Evolutionary conservation across 495 filamentous ascomycete species (phyloP).

Genomic region (Endocarpon pusillum): DNA sequence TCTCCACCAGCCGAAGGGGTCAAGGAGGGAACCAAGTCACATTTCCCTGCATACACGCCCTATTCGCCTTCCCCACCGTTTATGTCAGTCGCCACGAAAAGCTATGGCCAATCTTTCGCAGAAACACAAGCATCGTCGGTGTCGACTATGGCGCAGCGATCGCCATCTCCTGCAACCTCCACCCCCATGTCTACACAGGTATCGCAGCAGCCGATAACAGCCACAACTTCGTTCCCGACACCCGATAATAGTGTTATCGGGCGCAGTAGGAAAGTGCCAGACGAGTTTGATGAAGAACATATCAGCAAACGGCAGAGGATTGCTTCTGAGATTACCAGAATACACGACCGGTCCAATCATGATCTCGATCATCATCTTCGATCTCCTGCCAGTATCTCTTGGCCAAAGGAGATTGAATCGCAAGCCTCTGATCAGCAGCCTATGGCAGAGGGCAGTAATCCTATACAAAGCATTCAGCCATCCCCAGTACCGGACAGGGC

Average conservation of each 20-base stretch:
- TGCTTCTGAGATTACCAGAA: slow-evolving; percentile 10
- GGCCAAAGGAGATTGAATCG: slow-evolving; percentile 1
- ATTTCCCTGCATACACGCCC: slow-evolving; percentile 22
- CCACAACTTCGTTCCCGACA: slow-evolving; percentile 28
- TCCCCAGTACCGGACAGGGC: slow-evolving; percentile 7
- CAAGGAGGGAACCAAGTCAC: slow-evolving; percentile 20
- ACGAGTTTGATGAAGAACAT: slow-evolving; percentile 21
- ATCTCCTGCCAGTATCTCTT: slow-evolving; percentile 9
- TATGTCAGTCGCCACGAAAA: slow-evolving; percentile 34
- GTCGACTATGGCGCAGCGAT: slow-evolving; percentile 25
- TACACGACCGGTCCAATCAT: slow-evolving; percentile 9
- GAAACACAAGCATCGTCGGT: slow-evolving; percentile 29
- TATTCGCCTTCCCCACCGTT: slow-evolving; percentile 33
- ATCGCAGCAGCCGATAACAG: slow-evolving; percentile 24
- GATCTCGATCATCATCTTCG: slow-evolving; percentile 19
- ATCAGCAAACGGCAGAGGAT: slow-evolving; percentile 18
- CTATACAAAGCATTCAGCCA: slow-evolving; percentile 12
- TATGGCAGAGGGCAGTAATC: slow-evolving; percentile 1
- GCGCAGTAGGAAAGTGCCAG: slow-evolving; percentile 16
- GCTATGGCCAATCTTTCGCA: slow-evolving; percentile 29
- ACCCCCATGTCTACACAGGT: slow-evolving; percentile 29
- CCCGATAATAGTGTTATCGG: slow-evolving; percentile 30
- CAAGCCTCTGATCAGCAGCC: not conserved
- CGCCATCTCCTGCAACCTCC: slow-evolving; percentile 28
- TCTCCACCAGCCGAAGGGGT: slow-evolving; percentile 23